Base-by-base conservation (phyloP, 257 asterid genomes). In the Linaria vulgaris region DNA sequence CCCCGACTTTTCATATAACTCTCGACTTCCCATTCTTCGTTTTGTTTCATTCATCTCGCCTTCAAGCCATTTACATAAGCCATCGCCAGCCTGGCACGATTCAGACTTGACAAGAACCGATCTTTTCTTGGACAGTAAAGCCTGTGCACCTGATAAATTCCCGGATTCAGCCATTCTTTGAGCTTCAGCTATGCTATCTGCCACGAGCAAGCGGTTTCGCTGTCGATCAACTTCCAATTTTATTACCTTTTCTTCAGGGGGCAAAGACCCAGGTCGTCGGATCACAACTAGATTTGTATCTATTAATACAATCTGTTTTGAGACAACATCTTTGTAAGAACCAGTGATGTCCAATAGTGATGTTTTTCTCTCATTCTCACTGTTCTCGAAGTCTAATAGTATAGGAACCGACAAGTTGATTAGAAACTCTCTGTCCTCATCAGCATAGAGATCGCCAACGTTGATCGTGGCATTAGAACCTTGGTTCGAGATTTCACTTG, bases 41-140 rank as follows among this genome's bases (percentile, higher is more conserved):
- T 37, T 53, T 2, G 69, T 75, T 61, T 70, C 76, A 14, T 13
- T 47, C 30, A 75, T 52, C 45, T 75, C 76, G 0, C 44, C 11
- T 19, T 70, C 73, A 49, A 75, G 76, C 70, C 70, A 66, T 34
- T 34, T 34, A 34, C 9, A 34, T 34, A 34, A 12, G 53, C 12
- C 52, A 9, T 46, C 52, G 20, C 52, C 52, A 7, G 67, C 67
- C 47, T 61, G 67, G 12, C 27, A 56, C 0, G 68, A 49, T 31
- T 39, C 31, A 0, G 68, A 63, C 5, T 47, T 17, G 7, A 47
- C 5, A 55, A 66, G 46, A 11, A 12, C 24, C n/a, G 68, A 39
- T 27, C 55, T 62, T 20, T 50, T 30, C 13, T 43, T 31, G 1
- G 57, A 51, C 41, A 69, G 49, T 24, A 60, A 13, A 21, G 13